A percentile compares a stretch with the other conserved stretches of the same genome.
Conservation (phyloP, 768 basidiomycete genomes). For the Rhodotorula sphaerocarpa region DNA sequence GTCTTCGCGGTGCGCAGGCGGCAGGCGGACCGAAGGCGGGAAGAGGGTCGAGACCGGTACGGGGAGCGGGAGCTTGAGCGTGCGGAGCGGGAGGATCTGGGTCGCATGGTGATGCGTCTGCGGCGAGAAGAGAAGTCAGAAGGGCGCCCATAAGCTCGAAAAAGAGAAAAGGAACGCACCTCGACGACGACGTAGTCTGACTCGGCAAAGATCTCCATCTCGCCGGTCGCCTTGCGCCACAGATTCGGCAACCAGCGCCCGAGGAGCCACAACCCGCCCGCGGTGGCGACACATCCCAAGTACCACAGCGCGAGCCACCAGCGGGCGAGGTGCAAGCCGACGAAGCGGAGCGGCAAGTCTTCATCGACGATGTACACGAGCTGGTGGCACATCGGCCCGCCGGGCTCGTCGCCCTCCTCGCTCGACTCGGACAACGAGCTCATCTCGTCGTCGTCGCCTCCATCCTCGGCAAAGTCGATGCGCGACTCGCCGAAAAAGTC, state of each 20-base stretch:
- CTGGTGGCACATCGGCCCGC: conserved; percentile 53
- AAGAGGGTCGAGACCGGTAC: conserved; percentile 76
- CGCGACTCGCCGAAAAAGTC: conserved; percentile 73
- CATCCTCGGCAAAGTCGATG: conserved; percentile 61
- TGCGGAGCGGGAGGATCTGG: conserved; percentile 62
- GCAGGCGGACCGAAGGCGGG: conserved; percentile 43
- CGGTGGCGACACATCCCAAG: conserved; percentile 56
- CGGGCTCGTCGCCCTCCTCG: conserved; percentile 8
- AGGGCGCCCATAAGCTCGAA: not conserved
- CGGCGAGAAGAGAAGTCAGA: not conserved
- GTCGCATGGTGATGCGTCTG: conserved; percentile 80
- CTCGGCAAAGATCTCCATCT: conserved; percentile 70
- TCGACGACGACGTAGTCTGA: conserved; percentile 70
- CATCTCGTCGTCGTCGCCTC: conserved; percentile 31
- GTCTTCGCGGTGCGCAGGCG: conserved; percentile 39
- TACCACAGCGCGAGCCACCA: conserved; percentile 67
- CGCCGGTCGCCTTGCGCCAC: conserved; percentile 81
- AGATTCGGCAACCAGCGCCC: conserved; percentile 89
- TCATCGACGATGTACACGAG: conserved; percentile 79
- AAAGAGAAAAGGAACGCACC: conserved; percentile 50
- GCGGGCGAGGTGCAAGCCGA: conserved; percentile 65
- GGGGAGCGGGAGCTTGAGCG: conserved; percentile 55
- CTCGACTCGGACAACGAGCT: not conserved
- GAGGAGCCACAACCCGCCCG: conserved; percentile 67
- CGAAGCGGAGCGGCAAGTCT: conserved; percentile 74